Conservation (phyloP, 345 rosid genomes). For the Eucalyptus grandis region DNA sequence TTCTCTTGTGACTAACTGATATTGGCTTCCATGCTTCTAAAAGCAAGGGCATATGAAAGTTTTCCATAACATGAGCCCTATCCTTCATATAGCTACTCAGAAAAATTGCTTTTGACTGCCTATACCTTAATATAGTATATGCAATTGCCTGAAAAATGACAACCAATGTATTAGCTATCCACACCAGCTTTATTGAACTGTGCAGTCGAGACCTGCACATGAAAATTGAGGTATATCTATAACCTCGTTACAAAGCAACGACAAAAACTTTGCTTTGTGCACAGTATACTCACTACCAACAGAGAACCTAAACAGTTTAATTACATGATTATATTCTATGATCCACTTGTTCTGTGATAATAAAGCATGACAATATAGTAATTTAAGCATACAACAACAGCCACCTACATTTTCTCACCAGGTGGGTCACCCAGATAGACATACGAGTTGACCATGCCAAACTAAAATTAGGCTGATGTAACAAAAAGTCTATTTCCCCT, state of each 20-base stretch:
- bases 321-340: background rate
- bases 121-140: too few relatives aligned
- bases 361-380: background rate
- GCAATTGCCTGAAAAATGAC: too few relatives aligned
- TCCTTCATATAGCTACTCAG: too few relatives aligned
- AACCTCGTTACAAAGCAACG: background rate
- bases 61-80: background rate
- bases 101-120: too few relatives aligned
- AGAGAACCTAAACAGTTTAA: background rate
- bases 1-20: too few relatives aligned
- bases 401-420: background rate
- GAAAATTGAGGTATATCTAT: background rate
- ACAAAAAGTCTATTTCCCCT: too few relatives aligned
- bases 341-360: background rate
- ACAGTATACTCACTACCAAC: background rate
- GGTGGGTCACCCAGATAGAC: background rate
- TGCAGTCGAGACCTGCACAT: background rate
- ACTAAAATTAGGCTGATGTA: too few relatives aligned
- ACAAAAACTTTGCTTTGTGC: background rate
- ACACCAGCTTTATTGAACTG: too few relatives aligned
- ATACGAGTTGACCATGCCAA: too few relatives aligned
- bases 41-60: too few relatives aligned
- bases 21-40: too few relatives aligned
- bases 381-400: background rate
- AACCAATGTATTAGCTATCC: too few relatives aligned